phyloP scores from a whole-genome alignment of 1,284 basidiomycete species.

The Meripilus lineatus region DNA sequence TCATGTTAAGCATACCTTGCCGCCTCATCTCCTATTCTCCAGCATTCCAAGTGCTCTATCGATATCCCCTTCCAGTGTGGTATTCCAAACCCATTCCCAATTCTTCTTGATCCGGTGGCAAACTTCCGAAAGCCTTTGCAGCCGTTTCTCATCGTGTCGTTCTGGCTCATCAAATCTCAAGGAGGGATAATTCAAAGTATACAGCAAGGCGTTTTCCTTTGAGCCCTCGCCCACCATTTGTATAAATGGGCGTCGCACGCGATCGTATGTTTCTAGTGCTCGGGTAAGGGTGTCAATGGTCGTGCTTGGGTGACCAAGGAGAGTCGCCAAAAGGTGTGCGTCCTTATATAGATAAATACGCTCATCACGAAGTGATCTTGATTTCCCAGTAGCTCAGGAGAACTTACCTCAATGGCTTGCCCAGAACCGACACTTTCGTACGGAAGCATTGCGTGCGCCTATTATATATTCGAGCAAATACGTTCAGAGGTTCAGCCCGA shows the following conservation, averaged over 20 bases:
- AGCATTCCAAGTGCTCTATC: constrained; percentile 24
- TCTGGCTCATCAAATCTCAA: constrained; percentile 15
- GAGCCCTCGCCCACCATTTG: constrained; percentile 26
- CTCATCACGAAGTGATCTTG: background rate
- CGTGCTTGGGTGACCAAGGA: constrained; percentile 38
- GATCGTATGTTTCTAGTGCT: constrained; percentile 37
- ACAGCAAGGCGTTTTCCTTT: constrained; percentile 28
- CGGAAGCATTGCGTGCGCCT: constrained; percentile 53
- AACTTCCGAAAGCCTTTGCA: constrained; percentile 21
- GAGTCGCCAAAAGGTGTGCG: constrained; percentile 35
- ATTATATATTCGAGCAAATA: background rate
- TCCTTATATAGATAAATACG: too few relatives aligned
- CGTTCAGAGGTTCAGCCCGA: background rate
- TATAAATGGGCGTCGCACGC: constrained; percentile 37
- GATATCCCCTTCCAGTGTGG: constrained; percentile 29
- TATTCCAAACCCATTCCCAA: constrained; percentile 39
- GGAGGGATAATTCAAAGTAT: constrained; percentile 28
- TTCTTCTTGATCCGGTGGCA: constrained; percentile 21
- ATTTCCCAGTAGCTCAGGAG: background rate
- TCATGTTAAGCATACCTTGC: too few relatives aligned
- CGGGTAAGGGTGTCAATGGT: constrained; percentile 28
- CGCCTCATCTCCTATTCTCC: constrained; percentile 9
- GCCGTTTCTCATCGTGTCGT: constrained; percentile 11
- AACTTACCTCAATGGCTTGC: constrained; percentile 47
- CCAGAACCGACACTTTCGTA: constrained; percentile 53